Conservation (phyloP, 164 flowering plant species). For the Santalum album region DNA sequence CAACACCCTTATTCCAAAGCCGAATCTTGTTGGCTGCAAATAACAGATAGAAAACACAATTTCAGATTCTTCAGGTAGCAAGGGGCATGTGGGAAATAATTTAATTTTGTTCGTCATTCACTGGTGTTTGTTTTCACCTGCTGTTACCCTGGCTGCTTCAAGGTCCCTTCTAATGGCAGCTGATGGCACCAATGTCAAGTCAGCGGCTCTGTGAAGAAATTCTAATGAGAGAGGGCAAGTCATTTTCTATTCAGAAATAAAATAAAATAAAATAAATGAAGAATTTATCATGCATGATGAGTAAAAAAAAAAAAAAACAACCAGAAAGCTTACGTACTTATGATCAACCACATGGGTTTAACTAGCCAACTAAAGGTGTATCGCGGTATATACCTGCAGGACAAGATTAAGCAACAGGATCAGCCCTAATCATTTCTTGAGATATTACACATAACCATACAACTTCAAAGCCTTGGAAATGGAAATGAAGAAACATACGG, state of each 20-base stretch:
- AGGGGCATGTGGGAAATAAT: too few relatives aligned
- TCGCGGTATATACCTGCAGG: constrained; percentile 91
- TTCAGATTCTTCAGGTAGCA: background rate
- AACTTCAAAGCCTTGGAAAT: too few relatives aligned
- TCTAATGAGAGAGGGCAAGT: constrained; percentile 31
- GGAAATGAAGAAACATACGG: too few relatives aligned
- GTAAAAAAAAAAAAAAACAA: background rate
- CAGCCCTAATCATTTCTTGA: background rate
- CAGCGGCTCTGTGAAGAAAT: constrained; percentile 96
- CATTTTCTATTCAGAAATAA: background rate
- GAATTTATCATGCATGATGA: background rate
- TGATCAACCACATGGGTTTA: constrained; percentile 87
- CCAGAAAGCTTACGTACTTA: constrained; percentile 52
- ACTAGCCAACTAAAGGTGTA: constrained; percentile 99
- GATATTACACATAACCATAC: background rate
- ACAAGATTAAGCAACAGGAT: constrained; percentile 4
- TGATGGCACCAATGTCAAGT: constrained; percentile 93
- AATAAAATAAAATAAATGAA: too few relatives aligned
- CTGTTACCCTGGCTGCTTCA: constrained; percentile 58
- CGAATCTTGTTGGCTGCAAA: constrained; percentile 79
- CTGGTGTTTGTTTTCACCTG: constrained; percentile 34
- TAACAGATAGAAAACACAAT: background rate
- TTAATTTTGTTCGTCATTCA: too few relatives aligned
- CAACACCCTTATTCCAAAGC: constrained; percentile 96
- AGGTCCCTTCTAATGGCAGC: constrained; percentile 86